These are phyloP conservation scores for Geoglossum cookeanum DNA, from an alignment of 2,329 filamentous ascomycete species.

Conservation along the genomic window DNA sequence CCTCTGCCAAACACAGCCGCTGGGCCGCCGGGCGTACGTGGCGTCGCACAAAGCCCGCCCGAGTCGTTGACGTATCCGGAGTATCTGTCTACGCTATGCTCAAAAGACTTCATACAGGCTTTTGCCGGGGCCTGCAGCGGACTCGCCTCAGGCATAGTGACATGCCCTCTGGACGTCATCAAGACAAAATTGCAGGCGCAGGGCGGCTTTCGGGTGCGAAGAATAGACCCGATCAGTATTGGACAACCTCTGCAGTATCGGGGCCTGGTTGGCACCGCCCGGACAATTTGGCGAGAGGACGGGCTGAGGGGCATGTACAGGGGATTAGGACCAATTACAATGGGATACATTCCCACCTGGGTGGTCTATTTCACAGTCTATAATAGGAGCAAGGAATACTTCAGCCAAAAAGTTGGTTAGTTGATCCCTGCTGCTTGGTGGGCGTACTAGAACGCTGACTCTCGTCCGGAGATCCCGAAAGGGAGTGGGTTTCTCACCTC, in stretches of 20 bases:
- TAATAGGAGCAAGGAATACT: constrained; percentile 27
- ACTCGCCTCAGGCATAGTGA: constrained; percentile 83
- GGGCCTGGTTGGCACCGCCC: constrained; percentile 71
- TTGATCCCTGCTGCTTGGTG: background rate
- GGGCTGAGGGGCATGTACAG: constrained; percentile 82
- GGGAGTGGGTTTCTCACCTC: constrained; percentile 65
- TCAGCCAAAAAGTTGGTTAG: constrained; percentile 1
- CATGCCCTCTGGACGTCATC: constrained; percentile 94
- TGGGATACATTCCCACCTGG: constrained; percentile 95
- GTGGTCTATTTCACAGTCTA: constrained; percentile 96
- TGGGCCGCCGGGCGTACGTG: background rate
- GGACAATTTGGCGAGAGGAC: constrained; percentile 71
- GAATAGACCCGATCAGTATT: background rate
- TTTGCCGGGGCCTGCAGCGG: constrained; percentile 76
- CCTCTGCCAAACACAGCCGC: background rate
- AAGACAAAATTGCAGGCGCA: constrained; percentile 97
- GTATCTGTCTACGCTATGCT: constrained; percentile 11
- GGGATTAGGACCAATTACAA: constrained; percentile 79
- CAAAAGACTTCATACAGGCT: constrained; percentile 49
- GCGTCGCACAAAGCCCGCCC: background rate
- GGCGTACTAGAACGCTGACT: constrained; percentile 5
- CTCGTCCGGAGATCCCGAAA: constrained; percentile 9
- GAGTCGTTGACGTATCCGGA: constrained; percentile 1
- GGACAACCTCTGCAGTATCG: constrained; percentile 42
- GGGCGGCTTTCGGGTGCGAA: constrained; percentile 48